Evolutionary conservation across 768 basidiomycete species (phyloP).

Genomic region (Neoboletus brunneissimus): DNA sequence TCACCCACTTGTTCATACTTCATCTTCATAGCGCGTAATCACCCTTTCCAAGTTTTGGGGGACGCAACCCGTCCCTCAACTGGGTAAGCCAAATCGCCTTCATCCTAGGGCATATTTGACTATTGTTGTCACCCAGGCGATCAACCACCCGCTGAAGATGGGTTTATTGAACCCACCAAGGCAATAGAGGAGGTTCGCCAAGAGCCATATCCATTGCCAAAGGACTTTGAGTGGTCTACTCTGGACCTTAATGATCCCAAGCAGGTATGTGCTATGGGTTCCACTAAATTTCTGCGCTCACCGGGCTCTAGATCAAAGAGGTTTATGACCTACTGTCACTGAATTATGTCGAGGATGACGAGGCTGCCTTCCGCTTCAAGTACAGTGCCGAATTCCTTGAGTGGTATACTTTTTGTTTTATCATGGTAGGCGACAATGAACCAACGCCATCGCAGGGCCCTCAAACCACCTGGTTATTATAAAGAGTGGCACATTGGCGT

Average conservation of each 20-base stretch:
- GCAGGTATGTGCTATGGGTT: conserved; percentile 48
- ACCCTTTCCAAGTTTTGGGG: conserved; percentile 76
- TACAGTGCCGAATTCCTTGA: conserved; percentile 92
- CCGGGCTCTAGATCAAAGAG: conserved; percentile 67
- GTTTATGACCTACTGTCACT: conserved; percentile 87
- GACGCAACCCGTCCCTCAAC: conserved; percentile 95
- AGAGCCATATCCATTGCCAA: conserved; percentile 84
- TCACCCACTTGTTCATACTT: not conserved
- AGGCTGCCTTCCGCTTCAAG: conserved; percentile 94
- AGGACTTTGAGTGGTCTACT: conserved; percentile 88
- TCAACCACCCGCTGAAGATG: conserved; percentile 66
- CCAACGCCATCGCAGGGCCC: conserved; percentile 57
- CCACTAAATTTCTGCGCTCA: not conserved
- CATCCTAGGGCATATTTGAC: not conserved
- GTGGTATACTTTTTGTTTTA: conserved; percentile 54
- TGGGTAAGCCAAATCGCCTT: conserved; percentile 43
- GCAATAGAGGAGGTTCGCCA: conserved; percentile 78
- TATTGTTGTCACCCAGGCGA: conserved; percentile 45
- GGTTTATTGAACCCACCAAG: conserved; percentile 83
- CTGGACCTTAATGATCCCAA: conserved; percentile 75
- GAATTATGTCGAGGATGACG: conserved; percentile 96
- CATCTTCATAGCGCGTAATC: conserved; percentile 9
- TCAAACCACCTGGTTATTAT: conserved; percentile 89
- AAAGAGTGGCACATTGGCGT: conserved; percentile 97
- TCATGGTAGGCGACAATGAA: not conserved